phyloP scores from a whole-genome alignment of 805 yeast species.

The Kodamaea kaohsiungensis region DNA sequence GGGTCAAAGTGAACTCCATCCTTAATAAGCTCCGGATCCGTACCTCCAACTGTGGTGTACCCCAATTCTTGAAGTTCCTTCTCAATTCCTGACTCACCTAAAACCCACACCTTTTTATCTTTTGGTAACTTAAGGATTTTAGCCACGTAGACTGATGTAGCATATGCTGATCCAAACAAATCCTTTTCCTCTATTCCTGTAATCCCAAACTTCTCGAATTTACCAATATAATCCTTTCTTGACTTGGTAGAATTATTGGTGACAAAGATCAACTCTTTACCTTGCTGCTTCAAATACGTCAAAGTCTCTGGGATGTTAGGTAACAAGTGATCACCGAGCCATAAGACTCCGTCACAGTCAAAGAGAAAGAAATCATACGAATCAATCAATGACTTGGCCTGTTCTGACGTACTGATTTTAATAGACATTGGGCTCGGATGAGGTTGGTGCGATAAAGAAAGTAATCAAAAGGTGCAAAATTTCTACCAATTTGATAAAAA shows the following conservation, averaged over 20 bases:
- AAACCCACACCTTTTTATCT: conserved; percentile 78
- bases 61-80: conserved; percentile 78
- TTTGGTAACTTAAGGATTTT: conserved; percentile 74
- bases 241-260: conserved; percentile 96
- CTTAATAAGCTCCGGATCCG: conserved; percentile 57
- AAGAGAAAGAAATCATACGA: conserved; percentile 83
- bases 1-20: conserved; percentile 54
- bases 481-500: not conserved
- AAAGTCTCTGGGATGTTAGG: conserved; percentile 82
- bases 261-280: conserved; percentile 81
- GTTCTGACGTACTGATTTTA: conserved; percentile 49
- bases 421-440: conserved; percentile 38
- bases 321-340: conserved; percentile 83
- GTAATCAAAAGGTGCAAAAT: not conserved
- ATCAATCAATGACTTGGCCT: conserved; percentile 56
- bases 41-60: conserved; percentile 77
- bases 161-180: conserved; percentile 89
- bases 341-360: conserved; percentile 97
- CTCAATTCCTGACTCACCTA: conserved; percentile 87
- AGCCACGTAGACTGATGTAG: conserved; percentile 82
- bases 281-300: conserved; percentile 49
- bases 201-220: conserved; percentile 63
- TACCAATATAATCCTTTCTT: conserved; percentile 69
- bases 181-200: conserved; percentile 57
- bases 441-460: not conserved